Evolutionary conservation across 352 stramenopile species (phyloP).

Genomic region (Globisporangium radiosum): DNA sequence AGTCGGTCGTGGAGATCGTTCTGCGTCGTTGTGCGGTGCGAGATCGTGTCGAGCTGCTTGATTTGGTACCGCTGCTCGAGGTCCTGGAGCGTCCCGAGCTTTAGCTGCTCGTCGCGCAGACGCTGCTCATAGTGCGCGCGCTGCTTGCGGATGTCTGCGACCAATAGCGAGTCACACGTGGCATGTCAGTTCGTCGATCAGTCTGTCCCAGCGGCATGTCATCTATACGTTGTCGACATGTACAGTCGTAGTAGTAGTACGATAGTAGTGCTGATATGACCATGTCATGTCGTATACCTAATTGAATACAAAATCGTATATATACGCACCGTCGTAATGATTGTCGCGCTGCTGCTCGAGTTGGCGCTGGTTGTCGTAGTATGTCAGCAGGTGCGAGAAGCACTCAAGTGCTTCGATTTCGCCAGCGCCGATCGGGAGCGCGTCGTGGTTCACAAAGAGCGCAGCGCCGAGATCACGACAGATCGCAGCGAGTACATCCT

Average conservation of each 20-base stretch:
- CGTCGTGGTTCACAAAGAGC: conserved; percentile 47
- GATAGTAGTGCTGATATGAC: not conserved
- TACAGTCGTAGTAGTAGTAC: not conserved
- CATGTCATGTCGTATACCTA: not conserved
- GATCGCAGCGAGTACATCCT: conserved; percentile 48
- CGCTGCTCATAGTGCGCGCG: conserved; percentile 21
- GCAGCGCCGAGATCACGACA: conserved; percentile 49
- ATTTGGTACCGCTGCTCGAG: conserved; percentile 45
- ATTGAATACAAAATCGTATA: not conserved
- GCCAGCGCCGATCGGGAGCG: conserved; percentile 17
- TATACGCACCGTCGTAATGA: conserved; percentile 32
- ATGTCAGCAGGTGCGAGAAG: conserved; percentile 51
- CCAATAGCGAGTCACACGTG: no score
- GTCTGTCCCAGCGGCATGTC: not conserved
- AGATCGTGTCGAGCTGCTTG: conserved; percentile 42
- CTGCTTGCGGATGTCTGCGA: conserved; percentile 34
- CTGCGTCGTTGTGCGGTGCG: conserved; percentile 30
- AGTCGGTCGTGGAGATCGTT: conserved; percentile 50
- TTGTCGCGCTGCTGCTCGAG: conserved; percentile 39
- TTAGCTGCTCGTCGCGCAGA: conserved; percentile 26
- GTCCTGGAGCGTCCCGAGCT: conserved; percentile 35
- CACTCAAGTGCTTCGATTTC: conserved; percentile 56
- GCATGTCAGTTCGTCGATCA: not conserved
- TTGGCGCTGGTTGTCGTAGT: conserved; percentile 49
- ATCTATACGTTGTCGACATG: not conserved